phyloP scores from a whole-genome alignment of 73 alveolate genomes.

The Paramecium pentaurelia region DNA sequence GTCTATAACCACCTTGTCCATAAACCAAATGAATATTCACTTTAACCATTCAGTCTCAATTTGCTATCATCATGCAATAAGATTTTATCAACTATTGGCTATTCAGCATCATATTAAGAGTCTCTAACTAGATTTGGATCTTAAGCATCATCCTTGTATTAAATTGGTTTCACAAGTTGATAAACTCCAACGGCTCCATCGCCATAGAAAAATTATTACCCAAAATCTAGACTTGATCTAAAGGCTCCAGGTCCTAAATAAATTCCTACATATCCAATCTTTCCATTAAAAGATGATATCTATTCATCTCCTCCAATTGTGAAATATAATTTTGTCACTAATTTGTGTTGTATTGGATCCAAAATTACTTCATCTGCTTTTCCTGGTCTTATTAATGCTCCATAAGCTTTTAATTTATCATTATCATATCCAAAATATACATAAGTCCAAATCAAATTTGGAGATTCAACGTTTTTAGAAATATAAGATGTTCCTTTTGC shows the following conservation, averaged over 20 bases:
- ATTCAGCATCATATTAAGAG: background rate
- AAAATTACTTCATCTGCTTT: background rate
- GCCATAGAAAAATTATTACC: background rate
- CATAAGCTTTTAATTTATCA: conserved; percentile 26
- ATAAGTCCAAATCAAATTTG: conserved; percentile 6
- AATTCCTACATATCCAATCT: conserved; percentile 36
- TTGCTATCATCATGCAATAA: background rate
- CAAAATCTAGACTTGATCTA: background rate
- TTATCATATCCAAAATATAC: conserved; percentile 21
- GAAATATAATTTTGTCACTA: background rate
- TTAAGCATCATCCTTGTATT: background rate
- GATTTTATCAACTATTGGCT: conserved; percentile 1
- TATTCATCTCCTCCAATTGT: conserved; percentile 36
- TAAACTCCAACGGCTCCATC: conserved; percentile 14
- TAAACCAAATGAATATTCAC: conserved; percentile 7
- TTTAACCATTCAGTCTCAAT: background rate
- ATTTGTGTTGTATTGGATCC: conserved; percentile 12
- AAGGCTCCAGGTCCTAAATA: conserved; percentile 37
- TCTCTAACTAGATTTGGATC: conserved; percentile 11
- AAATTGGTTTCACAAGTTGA: background rate
- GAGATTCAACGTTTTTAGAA: background rate
- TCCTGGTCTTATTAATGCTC: conserved; percentile 38
- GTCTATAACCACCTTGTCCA: conserved; percentile 31
- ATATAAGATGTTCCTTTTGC: conserved; percentile 24
- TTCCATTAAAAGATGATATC: conserved; percentile 38